phyloP scores from a whole-genome alignment of 2,329 filamentous ascomycete genomes.

The Podosphaera aphanis region DNA sequence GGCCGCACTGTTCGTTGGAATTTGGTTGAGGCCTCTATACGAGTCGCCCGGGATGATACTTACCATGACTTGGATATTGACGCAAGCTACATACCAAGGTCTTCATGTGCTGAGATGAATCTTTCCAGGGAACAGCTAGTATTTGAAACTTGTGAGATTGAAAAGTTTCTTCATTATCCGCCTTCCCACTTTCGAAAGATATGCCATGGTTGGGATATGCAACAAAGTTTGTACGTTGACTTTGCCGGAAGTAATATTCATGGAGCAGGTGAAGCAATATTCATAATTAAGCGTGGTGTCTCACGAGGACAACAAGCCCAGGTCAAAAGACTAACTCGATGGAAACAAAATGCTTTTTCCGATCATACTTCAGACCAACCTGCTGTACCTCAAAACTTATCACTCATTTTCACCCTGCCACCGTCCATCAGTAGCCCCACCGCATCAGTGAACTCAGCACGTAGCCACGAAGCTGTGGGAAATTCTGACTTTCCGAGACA shows the following conservation, averaged over 20 bases:
- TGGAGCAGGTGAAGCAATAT: conserved; percentile 50
- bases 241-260: conserved; percentile 63
- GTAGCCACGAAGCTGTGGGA: neutral
- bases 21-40: conserved; percentile 53
- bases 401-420: neutral
- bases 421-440: too few species aligned
- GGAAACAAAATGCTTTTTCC: conserved; percentile 16
- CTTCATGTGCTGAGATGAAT: conserved; percentile 50
- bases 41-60: conserved; percentile 47
- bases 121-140: conserved; percentile 45
- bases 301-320: conserved; percentile 17
- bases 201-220: conserved; percentile 85
- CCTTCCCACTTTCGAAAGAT: conserved; percentile 57
- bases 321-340: conserved; percentile 34
- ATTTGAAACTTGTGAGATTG: conserved; percentile 62
- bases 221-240: conserved; percentile 61
- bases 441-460: neutral
- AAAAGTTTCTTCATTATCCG: conserved; percentile 46
- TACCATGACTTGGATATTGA: conserved; percentile 42
- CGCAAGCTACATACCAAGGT: conserved; percentile 60
- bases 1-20: conserved; percentile 65
- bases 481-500: neutral
- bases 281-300: conserved; percentile 47
- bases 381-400: too few species aligned
- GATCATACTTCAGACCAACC: too few species aligned